Conservation (phyloP, 352 stramenopile species). For the Pythium folliculosum region DNA sequence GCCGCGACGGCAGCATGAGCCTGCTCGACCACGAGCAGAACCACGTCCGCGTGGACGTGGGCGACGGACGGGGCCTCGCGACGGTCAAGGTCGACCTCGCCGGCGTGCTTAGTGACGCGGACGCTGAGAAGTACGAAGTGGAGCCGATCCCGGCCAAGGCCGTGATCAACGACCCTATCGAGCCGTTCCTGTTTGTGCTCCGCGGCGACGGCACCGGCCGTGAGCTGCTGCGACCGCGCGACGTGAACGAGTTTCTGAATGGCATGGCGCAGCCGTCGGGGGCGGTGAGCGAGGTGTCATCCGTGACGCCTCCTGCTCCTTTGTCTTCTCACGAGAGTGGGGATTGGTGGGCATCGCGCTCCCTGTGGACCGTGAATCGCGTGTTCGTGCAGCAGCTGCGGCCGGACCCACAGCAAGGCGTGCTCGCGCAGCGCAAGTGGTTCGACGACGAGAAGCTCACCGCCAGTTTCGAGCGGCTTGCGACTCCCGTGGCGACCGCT, state of each 20-base stretch:
- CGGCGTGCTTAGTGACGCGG: constrained; percentile 53
- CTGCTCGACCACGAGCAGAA: constrained; percentile 78
- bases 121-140: constrained; percentile 54
- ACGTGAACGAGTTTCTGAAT: constrained; percentile 39
- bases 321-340: not conserved
- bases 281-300: not conserved
- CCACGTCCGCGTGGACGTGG: constrained; percentile 51
- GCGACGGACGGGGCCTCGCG: constrained; percentile 27
- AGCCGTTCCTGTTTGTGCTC: constrained; percentile 70
- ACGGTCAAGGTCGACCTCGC: constrained; percentile 53
- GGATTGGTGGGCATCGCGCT: constrained; percentile 8
- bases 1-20: constrained; percentile 43
- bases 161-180: constrained; percentile 76
- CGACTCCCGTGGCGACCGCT: constrained; percentile 45
- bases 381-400: constrained; percentile 34
- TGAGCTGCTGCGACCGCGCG: constrained; percentile 57
- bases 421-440: constrained; percentile 10
- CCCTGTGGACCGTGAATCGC: constrained; percentile 13
- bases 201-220: constrained; percentile 70
- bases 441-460: constrained; percentile 49
- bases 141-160: constrained; percentile 51
- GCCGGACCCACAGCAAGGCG: constrained; percentile 9
- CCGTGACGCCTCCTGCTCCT: constrained; percentile 3
- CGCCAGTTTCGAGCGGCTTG: constrained; percentile 37
- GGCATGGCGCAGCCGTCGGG: not conserved